A percentile compares a stretch with the other conserved stretches of the same genome.
These are phyloP conservation scores for Blastosporella zonata DNA, from an alignment of 1,284 basidiomycete species.

Conservation along the genomic window DNA sequence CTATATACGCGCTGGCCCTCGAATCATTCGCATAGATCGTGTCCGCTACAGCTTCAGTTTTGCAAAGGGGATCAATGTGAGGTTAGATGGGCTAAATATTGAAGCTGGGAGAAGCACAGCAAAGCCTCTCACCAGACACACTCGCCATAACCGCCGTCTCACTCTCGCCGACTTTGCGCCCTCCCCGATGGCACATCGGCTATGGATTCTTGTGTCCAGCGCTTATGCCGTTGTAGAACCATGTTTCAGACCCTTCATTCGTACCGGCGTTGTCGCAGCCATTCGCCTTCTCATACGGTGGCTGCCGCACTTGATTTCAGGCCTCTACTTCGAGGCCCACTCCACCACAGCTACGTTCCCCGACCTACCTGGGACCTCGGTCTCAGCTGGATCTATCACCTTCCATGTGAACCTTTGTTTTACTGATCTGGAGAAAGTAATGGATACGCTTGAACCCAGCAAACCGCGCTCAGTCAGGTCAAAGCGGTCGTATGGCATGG, in stretches of 20 bases:
- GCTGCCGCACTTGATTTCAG: conserved; percentile 62
- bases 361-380: conserved; percentile 46
- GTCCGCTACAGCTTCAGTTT: conserved; percentile 58
- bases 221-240: conserved; percentile 54
- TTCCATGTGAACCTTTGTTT: conserved; percentile 56
- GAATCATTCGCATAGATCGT: conserved; percentile 60
- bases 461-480: conserved; percentile 26
- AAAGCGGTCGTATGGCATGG: conserved; percentile 43
- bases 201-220: conserved; percentile 44
- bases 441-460: conserved; percentile 22
- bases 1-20: conserved; percentile 54
- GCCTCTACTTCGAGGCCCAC: conserved; percentile 64
- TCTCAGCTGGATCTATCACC: conserved; percentile 48
- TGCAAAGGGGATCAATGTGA: conserved; percentile 52
- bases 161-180: conserved; percentile 52
- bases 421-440: conserved; percentile 41
- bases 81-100: conserved; percentile 57
- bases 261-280: conserved; percentile 48
- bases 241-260: conserved; percentile 56
- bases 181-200: conserved; percentile 48
- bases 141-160: conserved; percentile 40
- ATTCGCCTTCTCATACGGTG: conserved; percentile 60
- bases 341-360: conserved; percentile 48
- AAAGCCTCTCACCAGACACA: conserved; percentile 15
- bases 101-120: conserved; percentile 41